These are phyloP conservation scores for Glutinoglossum americanum DNA, from an alignment of 495 filamentous ascomycete genomes.

Conservation along the genomic window DNA sequence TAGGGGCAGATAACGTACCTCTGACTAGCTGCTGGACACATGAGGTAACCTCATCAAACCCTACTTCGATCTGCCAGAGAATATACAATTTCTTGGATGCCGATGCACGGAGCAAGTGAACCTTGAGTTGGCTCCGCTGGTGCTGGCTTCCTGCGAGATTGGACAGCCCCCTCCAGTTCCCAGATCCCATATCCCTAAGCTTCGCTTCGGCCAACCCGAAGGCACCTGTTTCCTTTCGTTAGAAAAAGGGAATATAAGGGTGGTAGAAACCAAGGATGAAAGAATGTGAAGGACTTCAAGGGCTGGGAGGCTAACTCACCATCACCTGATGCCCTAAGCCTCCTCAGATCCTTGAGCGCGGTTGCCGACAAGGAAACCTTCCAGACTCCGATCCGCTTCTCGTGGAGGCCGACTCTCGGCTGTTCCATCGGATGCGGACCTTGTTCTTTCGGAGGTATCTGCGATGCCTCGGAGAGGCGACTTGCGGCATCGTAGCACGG, in stretches of 20 bases:
- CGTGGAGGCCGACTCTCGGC: not conserved
- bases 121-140: constrained; percentile 7
- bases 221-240: constrained; percentile 2
- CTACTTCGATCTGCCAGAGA: constrained; percentile 21
- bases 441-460: not conserved
- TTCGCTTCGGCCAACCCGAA: constrained; percentile 8
- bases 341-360: constrained; percentile 15
- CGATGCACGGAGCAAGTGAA: constrained; percentile 6
- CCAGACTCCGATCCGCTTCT: constrained; percentile 17
- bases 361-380: constrained; percentile 19
- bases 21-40: constrained; percentile 10
- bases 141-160: constrained; percentile 1
- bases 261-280: not conserved
- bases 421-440: not conserved
- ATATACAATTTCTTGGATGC: constrained; percentile 9
- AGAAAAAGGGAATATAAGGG: not conserved
- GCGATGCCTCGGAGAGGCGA: not conserved
- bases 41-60: constrained; percentile 10
- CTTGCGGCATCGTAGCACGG: not conserved
- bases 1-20: constrained; percentile 6
- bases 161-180: constrained; percentile 11
- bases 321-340: not conserved
- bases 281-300: too few species aligned
- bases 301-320: too few species aligned
- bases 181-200: constrained; percentile 16